phyloP scores from a whole-genome alignment of 805 yeast genomes.

The Metschnikowia kofuensis region DNA sequence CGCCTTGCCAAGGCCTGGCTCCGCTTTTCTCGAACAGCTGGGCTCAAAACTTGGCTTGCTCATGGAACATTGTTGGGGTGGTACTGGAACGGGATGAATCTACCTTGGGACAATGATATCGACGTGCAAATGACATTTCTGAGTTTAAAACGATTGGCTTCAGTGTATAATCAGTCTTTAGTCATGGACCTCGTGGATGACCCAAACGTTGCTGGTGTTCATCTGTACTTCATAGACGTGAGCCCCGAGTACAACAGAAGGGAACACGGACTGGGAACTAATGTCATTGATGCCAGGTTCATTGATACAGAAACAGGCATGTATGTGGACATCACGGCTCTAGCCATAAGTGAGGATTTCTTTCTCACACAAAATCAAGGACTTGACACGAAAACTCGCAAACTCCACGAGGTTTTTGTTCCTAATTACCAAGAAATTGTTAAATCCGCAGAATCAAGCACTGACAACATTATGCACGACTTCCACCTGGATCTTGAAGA shows the following conservation, averaged over 20 bases:
- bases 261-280: conserved; percentile 12
- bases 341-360: conserved; percentile 4
- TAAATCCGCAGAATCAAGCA: conserved; percentile 5
- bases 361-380: neutral
- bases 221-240: conserved; percentile 18
- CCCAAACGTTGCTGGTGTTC: conserved; percentile 43
- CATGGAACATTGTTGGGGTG: conserved; percentile 65
- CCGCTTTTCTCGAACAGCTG: conserved; percentile 43
- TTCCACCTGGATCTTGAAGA: neutral
- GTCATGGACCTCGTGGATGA: conserved; percentile 34
- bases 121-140: conserved; percentile 61
- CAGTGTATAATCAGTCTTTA: conserved; percentile 41
- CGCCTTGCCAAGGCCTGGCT: conserved; percentile 52
- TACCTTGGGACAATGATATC: conserved; percentile 68
- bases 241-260: conserved; percentile 11
- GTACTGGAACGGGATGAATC: conserved; percentile 58
- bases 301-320: conserved; percentile 31
- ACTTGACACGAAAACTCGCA: neutral
- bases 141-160: conserved; percentile 45
- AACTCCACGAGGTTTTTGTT: conserved; percentile 27
- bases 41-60: conserved; percentile 57
- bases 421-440: conserved; percentile 20
- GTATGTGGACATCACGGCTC: conserved; percentile 20
- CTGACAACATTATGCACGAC: neutral
- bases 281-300: conserved; percentile 37